Base-by-base conservation (phyloP, 2,329 filamentous ascomycete genomes). In the Aaosphaeria arxii region DNA sequence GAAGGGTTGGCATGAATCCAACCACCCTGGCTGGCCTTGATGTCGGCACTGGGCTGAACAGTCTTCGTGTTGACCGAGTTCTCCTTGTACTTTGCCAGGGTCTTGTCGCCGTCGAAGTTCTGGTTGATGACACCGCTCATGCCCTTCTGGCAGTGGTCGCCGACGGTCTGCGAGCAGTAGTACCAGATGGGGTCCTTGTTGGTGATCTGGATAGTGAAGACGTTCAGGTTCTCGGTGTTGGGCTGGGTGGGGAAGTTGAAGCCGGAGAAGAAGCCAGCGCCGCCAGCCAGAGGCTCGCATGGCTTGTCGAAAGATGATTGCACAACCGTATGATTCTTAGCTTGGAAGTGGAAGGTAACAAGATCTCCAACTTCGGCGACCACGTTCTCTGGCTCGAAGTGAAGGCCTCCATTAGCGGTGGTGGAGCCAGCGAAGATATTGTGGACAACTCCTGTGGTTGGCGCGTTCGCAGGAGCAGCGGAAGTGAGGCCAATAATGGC, bases 61-160 rank as follows among this genome's bases (percentile, higher is more conserved):
- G 56, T 60, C 6, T 55, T 56, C 1, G 66, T 57, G 1, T 42
- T 47, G 28, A 51, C 51, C 7, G 63, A 55, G 35, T 50, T 58
- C 44, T 52, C 54, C 58, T 66, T 68, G 43, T 67, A 67, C 44
- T 45, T 57, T 1, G 51, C 52, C 4, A 69, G 50, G 6, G 63
- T 66, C 48, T 64, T 63, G 3, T 54, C 50, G 2, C 43, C 39
- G 31, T 56, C 46, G 43, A 67, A 64, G 46, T 64, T 55, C 58
- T 63, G 61, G 70, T 91, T 90, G 63, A 90, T 83, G 11, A 88
- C 86, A 74, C 87, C 85, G 46, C 77, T 77, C 85, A 90, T 90
- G 46, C 86, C 86, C 43, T 65, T 74, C 70, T 89, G 80, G 71
- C 88, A 92, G 73, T 92, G 88, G 7, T 58, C 51, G 0, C 57